Conservation (phyloP, 2,329 filamentous ascomycete genomes). For the Alternaria postmessia region DNA sequence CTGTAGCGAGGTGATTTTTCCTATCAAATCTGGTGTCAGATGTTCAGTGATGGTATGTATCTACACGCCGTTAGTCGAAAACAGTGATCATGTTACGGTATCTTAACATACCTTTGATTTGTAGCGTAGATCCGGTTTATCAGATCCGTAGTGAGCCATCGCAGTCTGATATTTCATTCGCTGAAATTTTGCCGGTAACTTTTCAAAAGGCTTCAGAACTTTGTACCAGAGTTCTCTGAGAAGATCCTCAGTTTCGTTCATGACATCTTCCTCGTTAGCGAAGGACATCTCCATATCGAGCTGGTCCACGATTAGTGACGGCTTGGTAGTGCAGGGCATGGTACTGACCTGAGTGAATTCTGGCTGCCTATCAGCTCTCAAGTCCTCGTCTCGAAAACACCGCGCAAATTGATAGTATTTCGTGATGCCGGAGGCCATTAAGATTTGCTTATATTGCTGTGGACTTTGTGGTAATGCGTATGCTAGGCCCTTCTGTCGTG, state of each 20-base stretch:
- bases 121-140: conserved; percentile 90
- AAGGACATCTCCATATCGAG: conserved; percentile 96
- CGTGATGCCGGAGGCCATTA: conserved; percentile 87
- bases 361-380: conserved; percentile 89
- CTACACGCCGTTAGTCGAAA: conserved; percentile 47
- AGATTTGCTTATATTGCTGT: conserved; percentile 97
- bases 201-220: conserved; percentile 52
- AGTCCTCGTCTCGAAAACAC: conserved; percentile 95
- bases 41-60: conserved; percentile 72
- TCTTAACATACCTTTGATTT: conserved; percentile 63
- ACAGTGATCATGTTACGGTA: background rate
- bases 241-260: conserved; percentile 64
- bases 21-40: conserved; percentile 69
- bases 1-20: conserved; percentile 75
- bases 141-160: conserved; percentile 82
- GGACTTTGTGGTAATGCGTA: conserved; percentile 96
- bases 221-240: conserved; percentile 64
- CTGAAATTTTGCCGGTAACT: conserved; percentile 59
- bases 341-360: conserved; percentile 85
- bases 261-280: conserved; percentile 74
- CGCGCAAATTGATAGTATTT: conserved; percentile 92
- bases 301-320: conserved; percentile 52
- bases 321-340: background rate
- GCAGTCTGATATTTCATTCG: conserved; percentile 76
- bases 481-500: conserved; percentile 74